Conservation (phyloP, 495 filamentous ascomycete genomes). For the Delitschia confertaspora region DNA sequence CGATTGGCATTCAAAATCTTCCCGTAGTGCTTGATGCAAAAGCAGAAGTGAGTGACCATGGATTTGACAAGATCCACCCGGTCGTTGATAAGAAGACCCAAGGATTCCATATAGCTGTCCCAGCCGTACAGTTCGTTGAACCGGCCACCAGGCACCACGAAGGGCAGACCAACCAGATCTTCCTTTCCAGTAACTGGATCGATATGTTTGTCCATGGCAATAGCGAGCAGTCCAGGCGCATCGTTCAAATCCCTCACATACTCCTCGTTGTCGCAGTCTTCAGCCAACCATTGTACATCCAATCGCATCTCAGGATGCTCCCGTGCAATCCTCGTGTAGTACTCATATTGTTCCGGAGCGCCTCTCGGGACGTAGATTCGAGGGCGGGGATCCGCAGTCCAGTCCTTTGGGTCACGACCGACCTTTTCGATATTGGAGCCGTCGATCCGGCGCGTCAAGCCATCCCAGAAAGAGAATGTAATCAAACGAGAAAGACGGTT, state of each 20-base stretch:
- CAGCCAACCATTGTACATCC: constrained; percentile 70
- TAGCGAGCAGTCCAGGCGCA: constrained; percentile 79
- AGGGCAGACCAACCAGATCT: constrained; percentile 70
- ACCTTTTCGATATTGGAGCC: constrained; percentile 77
- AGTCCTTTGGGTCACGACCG: constrained; percentile 81
- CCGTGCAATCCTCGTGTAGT: constrained; percentile 68
- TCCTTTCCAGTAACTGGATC: constrained; percentile 57
- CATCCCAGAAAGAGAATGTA: constrained; percentile 79
- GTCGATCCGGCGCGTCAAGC: constrained; percentile 80
- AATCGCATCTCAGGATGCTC: constrained; percentile 71
- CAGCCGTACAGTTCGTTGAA: constrained; percentile 98
- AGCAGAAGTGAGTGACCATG: constrained; percentile 94
- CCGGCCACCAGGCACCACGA: constrained; percentile 88
- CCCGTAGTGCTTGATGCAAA: constrained; percentile 95
- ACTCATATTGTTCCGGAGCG: constrained; percentile 76
- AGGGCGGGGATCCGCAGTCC: constrained; percentile 76
- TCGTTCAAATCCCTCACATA: constrained; percentile 65
- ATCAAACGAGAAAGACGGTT: constrained; percentile 77
- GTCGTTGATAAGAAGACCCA: constrained; percentile 75
- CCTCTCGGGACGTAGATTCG: constrained; percentile 88
- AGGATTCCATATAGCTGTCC: constrained; percentile 95
- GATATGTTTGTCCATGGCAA: constrained; percentile 69
- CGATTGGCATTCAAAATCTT: constrained; percentile 97
- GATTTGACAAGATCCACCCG: constrained; percentile 76
- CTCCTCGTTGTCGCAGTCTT: constrained; percentile 61